Evolutionary conservation across 2,329 filamentous ascomycete genomes (phyloP).

Genomic region (Claviceps pazoutovae): DNA sequence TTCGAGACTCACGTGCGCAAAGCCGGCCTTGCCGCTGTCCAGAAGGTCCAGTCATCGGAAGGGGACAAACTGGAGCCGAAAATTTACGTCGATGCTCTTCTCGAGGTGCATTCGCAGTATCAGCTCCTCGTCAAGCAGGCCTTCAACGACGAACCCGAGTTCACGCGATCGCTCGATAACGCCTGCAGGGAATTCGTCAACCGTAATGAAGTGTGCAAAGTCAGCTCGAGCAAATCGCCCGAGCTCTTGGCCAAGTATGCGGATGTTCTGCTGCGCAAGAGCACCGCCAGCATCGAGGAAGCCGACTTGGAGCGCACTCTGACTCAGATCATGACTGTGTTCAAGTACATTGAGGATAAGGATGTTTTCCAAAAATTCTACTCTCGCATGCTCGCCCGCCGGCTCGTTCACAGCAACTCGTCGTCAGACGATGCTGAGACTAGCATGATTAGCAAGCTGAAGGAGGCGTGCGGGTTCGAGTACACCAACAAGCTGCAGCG

Average conservation of each 20-base stretch:
- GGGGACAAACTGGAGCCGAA: constrained; percentile 89
- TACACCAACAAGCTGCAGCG: constrained; percentile 99
- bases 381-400: constrained; percentile 87
- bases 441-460: constrained; percentile 98
- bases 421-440: constrained; percentile 96
- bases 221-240: constrained; percentile 83
- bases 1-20: constrained; percentile 92
- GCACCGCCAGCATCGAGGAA: constrained; percentile 83
- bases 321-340: constrained; percentile 94
- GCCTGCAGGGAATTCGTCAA: constrained; percentile 98
- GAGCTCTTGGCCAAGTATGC: constrained; percentile 93
- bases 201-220: constrained; percentile 89
- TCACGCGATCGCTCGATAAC: constrained; percentile 90
- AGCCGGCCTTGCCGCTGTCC: constrained; percentile 73
- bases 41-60: constrained; percentile 76
- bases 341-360: constrained; percentile 99
- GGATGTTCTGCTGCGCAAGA: constrained; percentile 84
- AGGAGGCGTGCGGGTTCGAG: constrained; percentile 96
- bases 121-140: constrained; percentile 81
- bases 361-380: constrained; percentile 99
- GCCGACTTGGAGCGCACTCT: constrained; percentile 82
- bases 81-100: constrained; percentile 85
- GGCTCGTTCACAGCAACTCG: constrained; percentile 86
- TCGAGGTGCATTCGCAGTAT: constrained; percentile 91
- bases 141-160: constrained; percentile 91